A percentile compares a stretch with the other conserved stretches of the same genome.
These are phyloP conservation scores for Coniochaeta pulveracea DNA, from an alignment of 2,329 filamentous ascomycete genomes.

Conservation along the genomic window DNA sequence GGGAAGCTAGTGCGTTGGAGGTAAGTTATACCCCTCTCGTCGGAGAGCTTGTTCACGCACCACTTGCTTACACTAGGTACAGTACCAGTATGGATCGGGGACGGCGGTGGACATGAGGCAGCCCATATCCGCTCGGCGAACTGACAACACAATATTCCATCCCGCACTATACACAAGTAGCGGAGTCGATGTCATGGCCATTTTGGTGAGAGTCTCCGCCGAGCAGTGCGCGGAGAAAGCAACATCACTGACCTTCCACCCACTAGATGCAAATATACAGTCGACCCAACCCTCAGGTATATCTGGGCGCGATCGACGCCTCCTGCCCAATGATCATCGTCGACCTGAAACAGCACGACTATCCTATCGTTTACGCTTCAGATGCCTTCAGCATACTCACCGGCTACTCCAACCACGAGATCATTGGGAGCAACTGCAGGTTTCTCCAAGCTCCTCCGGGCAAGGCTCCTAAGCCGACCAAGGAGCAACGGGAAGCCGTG, in stretches of 20 bases:
- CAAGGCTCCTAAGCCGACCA: conserved; percentile 49
- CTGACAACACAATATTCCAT: conserved; percentile 38
- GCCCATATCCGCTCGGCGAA: too few relatives aligned
- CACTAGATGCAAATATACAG: conserved; percentile 49
- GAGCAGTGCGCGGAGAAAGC: neutral
- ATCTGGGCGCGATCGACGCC: conserved; percentile 72
- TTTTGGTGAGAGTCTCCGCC: conserved; percentile 31
- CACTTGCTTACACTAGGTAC: too few relatives aligned
- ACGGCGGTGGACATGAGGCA: too few relatives aligned
- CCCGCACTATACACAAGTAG: conserved; percentile 43
- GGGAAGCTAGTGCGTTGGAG: neutral
- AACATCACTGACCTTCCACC: neutral
- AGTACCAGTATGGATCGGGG: too few relatives aligned
- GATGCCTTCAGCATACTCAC: conserved; percentile 71
- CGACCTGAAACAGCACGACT: conserved; percentile 62
- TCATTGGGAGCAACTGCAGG: conserved; percentile 70
- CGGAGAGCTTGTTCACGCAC: too few relatives aligned
- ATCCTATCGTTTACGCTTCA: conserved; percentile 75
- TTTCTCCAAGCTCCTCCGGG: conserved; percentile 73
- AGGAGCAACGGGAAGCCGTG: conserved; percentile 55
- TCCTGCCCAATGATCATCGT: conserved; percentile 78
- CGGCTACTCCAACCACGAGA: conserved; percentile 64
- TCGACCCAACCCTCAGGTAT: conserved; percentile 61
- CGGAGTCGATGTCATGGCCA: conserved; percentile 42
- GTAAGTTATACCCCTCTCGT: neutral